These are phyloP conservation scores for Clitocybe nebularis DNA, from an alignment of 1,284 basidiomycete species.

Conservation along the genomic window DNA sequence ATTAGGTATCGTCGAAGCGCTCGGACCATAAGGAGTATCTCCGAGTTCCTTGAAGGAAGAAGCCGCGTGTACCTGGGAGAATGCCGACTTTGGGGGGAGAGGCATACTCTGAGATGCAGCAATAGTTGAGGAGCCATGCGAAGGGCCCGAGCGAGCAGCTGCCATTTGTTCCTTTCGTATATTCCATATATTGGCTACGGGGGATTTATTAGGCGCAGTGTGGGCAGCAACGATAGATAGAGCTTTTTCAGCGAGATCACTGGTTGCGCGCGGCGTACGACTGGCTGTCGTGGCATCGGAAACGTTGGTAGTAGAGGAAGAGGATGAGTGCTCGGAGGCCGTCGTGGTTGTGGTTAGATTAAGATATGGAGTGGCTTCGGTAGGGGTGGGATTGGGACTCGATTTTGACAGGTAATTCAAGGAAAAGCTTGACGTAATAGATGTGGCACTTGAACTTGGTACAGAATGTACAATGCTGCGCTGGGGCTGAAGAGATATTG, in stretches of 20 bases:
- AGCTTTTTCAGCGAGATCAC: constrained; percentile 18
- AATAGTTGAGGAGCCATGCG: constrained; percentile 11
- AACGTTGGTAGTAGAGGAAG: constrained; percentile 1
- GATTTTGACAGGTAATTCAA: constrained; percentile 6
- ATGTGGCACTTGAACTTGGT: background rate
- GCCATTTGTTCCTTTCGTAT: constrained; percentile 45
- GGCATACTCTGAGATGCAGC: constrained; percentile 9
- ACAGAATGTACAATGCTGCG: constrained; percentile 11
- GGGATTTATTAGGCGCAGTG: constrained; percentile 21
- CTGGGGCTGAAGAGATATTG: constrained; percentile 16
- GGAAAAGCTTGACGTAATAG: constrained; percentile 4
- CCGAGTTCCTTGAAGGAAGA: constrained; percentile 3
- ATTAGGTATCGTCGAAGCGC: constrained; percentile 5
- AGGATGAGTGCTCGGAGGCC: background rate
- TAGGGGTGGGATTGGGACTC: background rate
- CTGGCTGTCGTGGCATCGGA: constrained; percentile 3
- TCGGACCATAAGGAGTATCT: constrained; percentile 12
- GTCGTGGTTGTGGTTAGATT: constrained; percentile 3
- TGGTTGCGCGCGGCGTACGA: constrained; percentile 9
- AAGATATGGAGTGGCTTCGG: constrained; percentile 4
- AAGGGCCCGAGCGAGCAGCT: constrained; percentile 24
- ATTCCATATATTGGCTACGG: constrained; percentile 46
- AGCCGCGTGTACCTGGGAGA: background rate
- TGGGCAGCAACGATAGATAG: constrained; percentile 21
- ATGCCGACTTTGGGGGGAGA: constrained; percentile 2